Evolutionary conservation across 163 green algal genomes (phyloP).

Genomic region (Trebouxiophyceae sp.): DNA sequence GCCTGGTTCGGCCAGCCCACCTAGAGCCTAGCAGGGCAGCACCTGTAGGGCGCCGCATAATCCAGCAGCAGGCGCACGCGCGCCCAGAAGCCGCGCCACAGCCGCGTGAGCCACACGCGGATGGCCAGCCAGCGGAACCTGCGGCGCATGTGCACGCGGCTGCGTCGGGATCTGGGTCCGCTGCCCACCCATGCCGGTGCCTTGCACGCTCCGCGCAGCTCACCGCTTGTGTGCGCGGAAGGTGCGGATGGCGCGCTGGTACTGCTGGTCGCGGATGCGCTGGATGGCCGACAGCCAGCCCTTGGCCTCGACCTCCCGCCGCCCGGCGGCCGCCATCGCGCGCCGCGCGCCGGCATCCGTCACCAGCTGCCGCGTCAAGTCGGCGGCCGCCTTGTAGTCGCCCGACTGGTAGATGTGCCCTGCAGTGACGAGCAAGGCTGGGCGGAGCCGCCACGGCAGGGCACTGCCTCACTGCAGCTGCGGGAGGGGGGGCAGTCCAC

Average conservation of each 20-base stretch:
- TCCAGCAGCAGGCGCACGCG: background rate
- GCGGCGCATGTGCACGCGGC: no score
- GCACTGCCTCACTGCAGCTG: no score
- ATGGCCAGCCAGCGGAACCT: conserved; percentile 15
- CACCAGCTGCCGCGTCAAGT: conserved; percentile 36
- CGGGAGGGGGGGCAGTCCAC: background rate
- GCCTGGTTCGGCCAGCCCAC: no score
- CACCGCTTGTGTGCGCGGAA: conserved; percentile 20
- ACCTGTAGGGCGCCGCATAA: background rate
- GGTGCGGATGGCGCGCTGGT: conserved; percentile 25
- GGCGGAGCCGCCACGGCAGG: no score
- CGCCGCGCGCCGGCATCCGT: conserved; percentile 24
- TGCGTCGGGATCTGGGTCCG: no score
- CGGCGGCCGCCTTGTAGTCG: conserved; percentile 47
- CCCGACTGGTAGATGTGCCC: conserved; percentile 55
- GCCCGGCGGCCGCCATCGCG: conserved; percentile 9
- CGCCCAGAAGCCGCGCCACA: background rate
- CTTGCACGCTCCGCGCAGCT: no score
- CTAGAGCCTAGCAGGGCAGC: no score
- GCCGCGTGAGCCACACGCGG: conserved; percentile 6
- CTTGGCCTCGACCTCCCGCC: conserved; percentile 13
- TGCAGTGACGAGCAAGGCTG: no score
- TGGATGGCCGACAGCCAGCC: conserved; percentile 22
- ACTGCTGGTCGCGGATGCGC: conserved; percentile 20
- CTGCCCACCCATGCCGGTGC: no score